Evolutionary conservation across 2,329 filamentous ascomycete genomes (phyloP).

Genomic region (Xylariaceae sp.): DNA sequence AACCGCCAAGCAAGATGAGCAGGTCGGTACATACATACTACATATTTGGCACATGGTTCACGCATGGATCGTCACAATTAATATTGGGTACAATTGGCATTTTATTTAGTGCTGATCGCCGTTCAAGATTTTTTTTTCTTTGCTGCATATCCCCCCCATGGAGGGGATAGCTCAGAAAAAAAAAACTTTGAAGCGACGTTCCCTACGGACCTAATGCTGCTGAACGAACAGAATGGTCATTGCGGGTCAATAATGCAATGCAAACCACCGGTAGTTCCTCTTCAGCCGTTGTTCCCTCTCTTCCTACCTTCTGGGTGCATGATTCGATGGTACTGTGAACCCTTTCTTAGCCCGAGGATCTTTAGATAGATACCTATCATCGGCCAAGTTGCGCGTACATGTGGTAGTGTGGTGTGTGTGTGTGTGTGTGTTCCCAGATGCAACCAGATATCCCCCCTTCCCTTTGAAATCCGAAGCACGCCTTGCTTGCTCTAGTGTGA

Average conservation of each 20-base stretch:
- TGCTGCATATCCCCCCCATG: neutral
- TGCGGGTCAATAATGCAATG: neutral
- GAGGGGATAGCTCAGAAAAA: no score
- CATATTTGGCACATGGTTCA: neutral
- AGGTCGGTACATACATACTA: neutral
- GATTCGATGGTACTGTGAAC: neutral
- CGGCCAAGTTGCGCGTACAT: neutral
- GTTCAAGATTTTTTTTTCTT: neutral
- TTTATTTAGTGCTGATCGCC: neutral
- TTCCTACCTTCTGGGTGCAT: neutral
- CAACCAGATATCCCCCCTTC: neutral
- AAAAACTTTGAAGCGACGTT: neutral
- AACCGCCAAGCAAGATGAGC: neutral
- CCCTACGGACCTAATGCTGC: neutral
- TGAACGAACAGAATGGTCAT: neutral
- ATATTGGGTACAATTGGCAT: neutral
- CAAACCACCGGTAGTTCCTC: neutral
- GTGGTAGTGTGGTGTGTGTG: neutral
- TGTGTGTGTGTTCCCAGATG: neutral
- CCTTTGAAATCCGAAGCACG: conserved; percentile 4
- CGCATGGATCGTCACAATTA: neutral
- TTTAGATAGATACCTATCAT: neutral
- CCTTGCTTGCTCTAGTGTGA: conserved; percentile 8
- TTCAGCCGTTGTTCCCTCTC: neutral
- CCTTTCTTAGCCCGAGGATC: neutral